Base-by-base conservation (phyloP, 1,284 basidiomycete species). In the Trametes hirsuta region DNA sequence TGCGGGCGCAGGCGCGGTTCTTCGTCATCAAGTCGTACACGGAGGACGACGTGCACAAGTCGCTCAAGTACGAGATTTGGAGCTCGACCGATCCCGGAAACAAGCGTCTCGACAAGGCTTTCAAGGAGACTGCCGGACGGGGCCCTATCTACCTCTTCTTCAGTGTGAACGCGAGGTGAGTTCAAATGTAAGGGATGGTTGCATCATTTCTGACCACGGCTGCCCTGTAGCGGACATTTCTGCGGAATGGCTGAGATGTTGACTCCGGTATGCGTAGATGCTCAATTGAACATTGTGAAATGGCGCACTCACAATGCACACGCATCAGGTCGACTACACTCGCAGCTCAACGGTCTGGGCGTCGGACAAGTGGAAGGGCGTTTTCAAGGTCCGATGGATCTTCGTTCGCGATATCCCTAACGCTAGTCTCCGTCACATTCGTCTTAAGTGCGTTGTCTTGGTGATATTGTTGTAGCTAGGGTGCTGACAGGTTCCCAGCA, bases 21-120 rank as follows among this genome's bases (percentile, higher is more conserved):
- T 97, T 97, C 71, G 95, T 98, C 34, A 98, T 98, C 84, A 97
- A 98, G 75, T 95, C 93, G 0, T 98, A 96, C 76, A 98, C 95
- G 2, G 95, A 98, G 74, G 95, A 98, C 69, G 95, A 98, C 70
- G 96, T 98, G 1, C 95, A 97, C 77, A 97, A 97, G 75, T 95
- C 92, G 12, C 83, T 97, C 68, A 96, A 97, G 71, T 95, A 95
- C 71, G 95, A 97, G 76, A 97, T 97, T 63, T 97, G 95, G 95
- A 94, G 94, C 61, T 95, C 93, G 15, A 97, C 95, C 0, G 94
- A 95, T 72, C 90, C 95, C 0, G 95, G 95, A 4, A 98, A 98
- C 74, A 97, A 97, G 79, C 83, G 95, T 30, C 85, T 98, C 15
- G 95, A 98, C 74, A 93, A 93, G 73, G 96, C 95, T 1, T 97